Evolutionary conservation across 2,329 filamentous ascomycete species (phyloP).

Genomic region (Xylaria sp.): DNA sequence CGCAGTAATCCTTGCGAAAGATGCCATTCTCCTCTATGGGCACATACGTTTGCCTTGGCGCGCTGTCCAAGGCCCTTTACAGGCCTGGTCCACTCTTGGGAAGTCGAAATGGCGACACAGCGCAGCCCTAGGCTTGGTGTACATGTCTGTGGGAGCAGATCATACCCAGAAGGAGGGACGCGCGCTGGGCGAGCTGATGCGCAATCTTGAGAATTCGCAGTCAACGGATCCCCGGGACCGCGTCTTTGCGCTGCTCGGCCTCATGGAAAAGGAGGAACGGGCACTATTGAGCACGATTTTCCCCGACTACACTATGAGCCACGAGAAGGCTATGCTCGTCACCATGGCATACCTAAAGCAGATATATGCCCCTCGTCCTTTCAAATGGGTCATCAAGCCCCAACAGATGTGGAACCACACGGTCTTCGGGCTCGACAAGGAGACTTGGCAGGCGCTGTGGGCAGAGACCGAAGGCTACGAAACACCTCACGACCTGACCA

Average conservation of each 20-base stretch:
- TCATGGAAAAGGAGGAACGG: conserved; percentile 2
- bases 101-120: conserved; percentile 7
- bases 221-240: conserved; percentile 4
- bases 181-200: conserved; percentile 3
- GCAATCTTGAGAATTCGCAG: background rate
- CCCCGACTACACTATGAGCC: conserved; percentile 11
- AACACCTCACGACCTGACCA: conserved; percentile 4
- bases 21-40: conserved; percentile 5
- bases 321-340: conserved; percentile 9
- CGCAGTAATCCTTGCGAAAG: conserved; percentile 8
- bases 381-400: conserved; percentile 8
- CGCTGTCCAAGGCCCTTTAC: background rate
- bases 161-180: conserved; percentile 1
- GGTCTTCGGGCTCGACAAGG: conserved; percentile 4
- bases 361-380: conserved; percentile 3
- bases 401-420: conserved; percentile 4
- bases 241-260: conserved; percentile 3
- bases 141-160: background rate
- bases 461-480: conserved; percentile 5
- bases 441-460: conserved; percentile 8
- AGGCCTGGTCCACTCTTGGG: conserved; percentile 1
- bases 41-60: conserved; percentile 2
- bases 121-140: background rate
- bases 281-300: conserved; percentile 4
- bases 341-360: conserved; percentile 13